These are phyloP conservation scores for Dactylonectria estremocensis DNA, from an alignment of 2,329 filamentous ascomycete species.

Conservation along the genomic window DNA sequence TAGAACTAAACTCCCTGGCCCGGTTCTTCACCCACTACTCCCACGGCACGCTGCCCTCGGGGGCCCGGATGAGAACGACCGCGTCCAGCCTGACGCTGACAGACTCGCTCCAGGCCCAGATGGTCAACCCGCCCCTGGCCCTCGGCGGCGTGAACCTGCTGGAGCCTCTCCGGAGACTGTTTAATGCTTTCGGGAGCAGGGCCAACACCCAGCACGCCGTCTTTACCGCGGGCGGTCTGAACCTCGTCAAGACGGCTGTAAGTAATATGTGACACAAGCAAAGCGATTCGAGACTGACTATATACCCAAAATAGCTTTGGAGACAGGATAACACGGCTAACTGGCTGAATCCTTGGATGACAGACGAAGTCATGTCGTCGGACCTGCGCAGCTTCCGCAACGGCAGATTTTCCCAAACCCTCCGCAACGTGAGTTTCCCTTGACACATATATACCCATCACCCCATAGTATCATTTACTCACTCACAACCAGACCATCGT, in stretches of 20 bases:
- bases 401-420: neutral
- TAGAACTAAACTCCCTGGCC: slow-evolving; percentile 23
- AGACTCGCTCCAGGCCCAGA: slow-evolving; percentile 13
- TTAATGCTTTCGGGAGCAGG: slow-evolving; percentile 23
- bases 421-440: slow-evolving; percentile 18
- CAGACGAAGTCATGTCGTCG: slow-evolving; percentile 8
- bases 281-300: neutral
- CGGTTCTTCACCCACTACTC: slow-evolving; percentile 26
- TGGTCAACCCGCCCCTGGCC: slow-evolving; percentile 20
- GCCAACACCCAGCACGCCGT: slow-evolving; percentile 14
- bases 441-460: neutral
- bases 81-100: slow-evolving; percentile 11
- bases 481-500: slow-evolving; percentile 18
- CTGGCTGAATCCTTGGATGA: slow-evolving; percentile 26
- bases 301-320: slow-evolving; percentile 13
- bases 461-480: neutral
- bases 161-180: slow-evolving; percentile 19
- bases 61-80: slow-evolving; percentile 20
- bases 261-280: slow-evolving; percentile 10
- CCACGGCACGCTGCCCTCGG: slow-evolving; percentile 20
- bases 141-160: slow-evolving; percentile 16
- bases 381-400: slow-evolving; percentile 8
- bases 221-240: slow-evolving; percentile 12
- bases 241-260: slow-evolving; percentile 30
- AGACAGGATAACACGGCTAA: slow-evolving; percentile 17